Evolutionary conservation across 768 basidiomycete genomes (phyloP).

Genomic region (Agaricus subrufescens): DNA sequence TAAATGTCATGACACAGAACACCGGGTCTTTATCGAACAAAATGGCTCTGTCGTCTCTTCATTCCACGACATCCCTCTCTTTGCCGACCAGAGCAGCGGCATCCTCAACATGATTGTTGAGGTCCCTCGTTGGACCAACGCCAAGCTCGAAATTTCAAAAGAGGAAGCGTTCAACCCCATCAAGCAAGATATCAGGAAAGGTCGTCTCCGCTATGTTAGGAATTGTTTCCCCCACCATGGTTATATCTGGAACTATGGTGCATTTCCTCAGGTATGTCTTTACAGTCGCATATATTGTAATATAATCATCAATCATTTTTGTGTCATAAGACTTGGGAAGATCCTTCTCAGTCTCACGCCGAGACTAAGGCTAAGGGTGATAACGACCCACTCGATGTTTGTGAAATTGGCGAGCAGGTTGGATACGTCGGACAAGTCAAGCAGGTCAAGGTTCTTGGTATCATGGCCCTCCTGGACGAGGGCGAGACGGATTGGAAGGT

Average conservation of each 20-base stretch:
- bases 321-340: slow-evolving; percentile 87
- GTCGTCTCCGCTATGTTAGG: slow-evolving; percentile 92
- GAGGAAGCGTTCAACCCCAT: slow-evolving; percentile 99
- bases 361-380: slow-evolving; percentile 99
- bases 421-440: slow-evolving; percentile 97
- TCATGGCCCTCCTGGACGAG: slow-evolving; percentile 99
- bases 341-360: slow-evolving; percentile 77
- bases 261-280: slow-evolving; percentile 85
- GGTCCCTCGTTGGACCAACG: slow-evolving; percentile 99
- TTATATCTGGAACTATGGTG: slow-evolving; percentile 99
- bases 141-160: slow-evolving; percentile 99
- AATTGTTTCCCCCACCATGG: slow-evolving; percentile 99
- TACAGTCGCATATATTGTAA: background rate
- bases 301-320: background rate
- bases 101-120: slow-evolving; percentile 99
- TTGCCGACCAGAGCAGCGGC: slow-evolving; percentile 91
- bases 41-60: slow-evolving; percentile 79
- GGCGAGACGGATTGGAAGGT: slow-evolving; percentile 99
- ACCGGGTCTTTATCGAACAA: slow-evolving; percentile 92
- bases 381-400: slow-evolving; percentile 99
- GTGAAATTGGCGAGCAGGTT: slow-evolving; percentile 98
- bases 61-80: slow-evolving; percentile 97
- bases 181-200: slow-evolving; percentile 98
- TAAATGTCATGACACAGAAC: slow-evolving; percentile 52
- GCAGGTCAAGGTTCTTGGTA: slow-evolving; percentile 99